Conservation (phyloP, 305 asterid species). For the Fraxinus dipetala region DNA sequence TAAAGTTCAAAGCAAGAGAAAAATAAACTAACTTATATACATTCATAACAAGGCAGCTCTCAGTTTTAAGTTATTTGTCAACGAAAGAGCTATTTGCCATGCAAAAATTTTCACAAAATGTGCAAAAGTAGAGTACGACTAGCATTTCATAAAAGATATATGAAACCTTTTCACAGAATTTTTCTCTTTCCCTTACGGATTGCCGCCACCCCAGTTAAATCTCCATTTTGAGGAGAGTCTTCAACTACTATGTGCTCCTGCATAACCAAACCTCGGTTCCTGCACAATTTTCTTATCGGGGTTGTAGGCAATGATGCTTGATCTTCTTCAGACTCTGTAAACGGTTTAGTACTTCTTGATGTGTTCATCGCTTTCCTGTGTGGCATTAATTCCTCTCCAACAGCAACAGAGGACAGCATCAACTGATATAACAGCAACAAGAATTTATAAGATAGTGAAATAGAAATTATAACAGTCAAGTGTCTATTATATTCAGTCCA, state of each 20-base stretch:
- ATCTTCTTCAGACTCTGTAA: slow-evolving; percentile 31
- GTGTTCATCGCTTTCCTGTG: slow-evolving; percentile 38
- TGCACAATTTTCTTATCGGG: slow-evolving; percentile 77
- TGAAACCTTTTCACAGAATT: slow-evolving; percentile 23
- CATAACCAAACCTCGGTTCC: slow-evolving; percentile 84
- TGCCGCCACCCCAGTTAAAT: slow-evolving; percentile 36
- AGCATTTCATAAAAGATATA: neutral
- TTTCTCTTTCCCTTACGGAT: slow-evolving; percentile 72
- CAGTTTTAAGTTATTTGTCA: neutral
- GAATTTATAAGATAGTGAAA: neutral
- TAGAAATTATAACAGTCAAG: neutral
- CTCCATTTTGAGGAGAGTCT: slow-evolving; percentile 72
- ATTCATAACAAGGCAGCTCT: neutral
- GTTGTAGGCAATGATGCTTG: slow-evolving; percentile 51
- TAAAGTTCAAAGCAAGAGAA: neutral
- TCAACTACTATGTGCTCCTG: slow-evolving; percentile 69
- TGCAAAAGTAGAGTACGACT: neutral
- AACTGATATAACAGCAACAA: slow-evolving; percentile 37
- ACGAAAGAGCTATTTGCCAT: neutral
- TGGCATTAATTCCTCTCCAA: slow-evolving; percentile 85
- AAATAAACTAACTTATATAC: neutral
- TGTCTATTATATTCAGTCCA: neutral
- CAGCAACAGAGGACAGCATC: slow-evolving; percentile 63
- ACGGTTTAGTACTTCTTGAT: slow-evolving; percentile 25
- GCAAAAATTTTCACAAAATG: neutral